Evolutionary conservation across 257 asterid species (phyloP).

Genomic region (Ilex asprella): DNA sequence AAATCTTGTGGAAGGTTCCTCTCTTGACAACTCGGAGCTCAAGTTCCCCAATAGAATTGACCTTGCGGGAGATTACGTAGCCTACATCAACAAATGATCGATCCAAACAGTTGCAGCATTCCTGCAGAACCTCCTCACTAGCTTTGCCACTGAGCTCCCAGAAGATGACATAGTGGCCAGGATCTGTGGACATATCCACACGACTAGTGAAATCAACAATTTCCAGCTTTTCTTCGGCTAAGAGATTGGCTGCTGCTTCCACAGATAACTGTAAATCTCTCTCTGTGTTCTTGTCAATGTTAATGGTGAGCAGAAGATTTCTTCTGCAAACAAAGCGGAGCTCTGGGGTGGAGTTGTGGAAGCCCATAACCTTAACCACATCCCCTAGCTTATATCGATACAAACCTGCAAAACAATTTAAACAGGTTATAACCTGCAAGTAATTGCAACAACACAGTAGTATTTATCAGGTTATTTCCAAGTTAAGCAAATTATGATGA

Average conservation of each 20-base stretch:
- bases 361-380: constrained; percentile 25
- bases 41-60: constrained; percentile 11
- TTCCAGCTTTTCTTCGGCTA: not conserved
- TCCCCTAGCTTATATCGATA: constrained; percentile 39
- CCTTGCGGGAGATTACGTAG: constrained; percentile 9
- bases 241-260: constrained; percentile 17
- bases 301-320: constrained; percentile 31
- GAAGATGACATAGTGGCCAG: constrained; percentile 10
- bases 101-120: constrained; percentile 16
- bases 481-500: not conserved
- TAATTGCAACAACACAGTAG: not conserved
- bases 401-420: constrained; percentile 7
- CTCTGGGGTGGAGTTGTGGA: constrained; percentile 33
- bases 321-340: constrained; percentile 23
- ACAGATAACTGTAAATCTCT: constrained; percentile 30
- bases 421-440: too few relatives aligned
- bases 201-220: constrained; percentile 7
- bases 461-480: too few relatives aligned
- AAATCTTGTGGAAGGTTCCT: constrained; percentile 7
- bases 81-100: constrained; percentile 10
- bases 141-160: constrained; percentile 13
- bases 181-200: constrained; percentile 1
- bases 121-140: constrained; percentile 1
- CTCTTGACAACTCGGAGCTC: constrained; percentile 10
- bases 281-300: constrained; percentile 34